Percentiles rank a stretch among this genome's conserved stretches.
phyloP scores from a whole-genome alignment of 169 alveolate species.

The Cryptosporidium sp. region DNA sequence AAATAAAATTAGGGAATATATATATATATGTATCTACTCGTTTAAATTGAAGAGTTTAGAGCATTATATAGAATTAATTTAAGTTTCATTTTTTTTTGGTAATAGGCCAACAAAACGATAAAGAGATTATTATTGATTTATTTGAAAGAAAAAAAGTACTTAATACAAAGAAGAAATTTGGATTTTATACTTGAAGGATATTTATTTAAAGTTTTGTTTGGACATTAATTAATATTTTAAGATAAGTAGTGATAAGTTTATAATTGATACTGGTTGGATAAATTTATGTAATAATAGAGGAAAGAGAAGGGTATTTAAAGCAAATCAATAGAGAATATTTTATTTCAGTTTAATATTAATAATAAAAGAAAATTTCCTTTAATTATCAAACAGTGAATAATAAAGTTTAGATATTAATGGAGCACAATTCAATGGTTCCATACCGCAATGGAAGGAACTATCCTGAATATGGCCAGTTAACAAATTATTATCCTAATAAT shows the following conservation, averaged over 20 bases:
- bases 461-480: constrained; percentile 50
- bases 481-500: constrained; percentile 16
- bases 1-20: no score
- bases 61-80: neutral
- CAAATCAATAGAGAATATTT: no score
- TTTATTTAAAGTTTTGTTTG: neutral
- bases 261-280: neutral
- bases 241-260: no score
- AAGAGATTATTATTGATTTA: neutral
- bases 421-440: constrained; percentile 65
- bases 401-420: constrained; percentile 48
- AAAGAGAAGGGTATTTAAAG: neutral
- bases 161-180: neutral
- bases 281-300: neutral
- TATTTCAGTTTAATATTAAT: no score
- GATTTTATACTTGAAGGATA: neutral
- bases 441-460: constrained; percentile 42
- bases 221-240: no score
- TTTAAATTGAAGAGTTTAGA: neutral
- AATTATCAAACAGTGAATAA: neutral
- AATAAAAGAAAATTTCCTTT: neutral
- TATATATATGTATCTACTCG: neutral
- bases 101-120: neutral
- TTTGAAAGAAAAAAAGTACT: no score
- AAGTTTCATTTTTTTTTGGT: neutral